These are phyloP conservation scores for Ramaria sp. DNA, from an alignment of 768 basidiomycete species.

Conservation along the genomic window DNA sequence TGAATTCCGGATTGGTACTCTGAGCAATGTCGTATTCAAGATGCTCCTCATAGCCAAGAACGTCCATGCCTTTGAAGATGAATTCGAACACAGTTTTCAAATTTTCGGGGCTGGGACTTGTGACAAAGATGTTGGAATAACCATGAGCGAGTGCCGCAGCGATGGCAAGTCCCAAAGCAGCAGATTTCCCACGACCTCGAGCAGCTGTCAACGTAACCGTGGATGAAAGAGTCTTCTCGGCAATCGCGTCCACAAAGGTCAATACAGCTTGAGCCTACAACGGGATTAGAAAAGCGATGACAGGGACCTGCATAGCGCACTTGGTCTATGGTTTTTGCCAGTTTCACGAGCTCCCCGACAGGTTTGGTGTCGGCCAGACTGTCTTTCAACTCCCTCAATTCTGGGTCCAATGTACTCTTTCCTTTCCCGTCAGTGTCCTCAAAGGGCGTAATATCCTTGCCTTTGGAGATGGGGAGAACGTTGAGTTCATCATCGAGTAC, in stretches of 20 bases:
- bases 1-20: conserved; percentile 89
- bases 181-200: conserved; percentile 93
- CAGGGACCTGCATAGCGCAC: conserved; percentile 22
- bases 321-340: conserved; percentile 89
- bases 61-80: conserved; percentile 93
- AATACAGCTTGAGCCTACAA: conserved; percentile 67
- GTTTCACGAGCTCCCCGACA: conserved; percentile 78
- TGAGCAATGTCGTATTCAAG: conserved; percentile 95
- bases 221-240: conserved; percentile 86
- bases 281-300: not conserved
- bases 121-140: conserved; percentile 97
- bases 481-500: conserved; percentile 97
- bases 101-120: conserved; percentile 95
- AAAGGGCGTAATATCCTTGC: conserved; percentile 79
- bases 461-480: conserved; percentile 89
- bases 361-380: conserved; percentile 75
- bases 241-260: conserved; percentile 89
- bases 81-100: conserved; percentile 97
- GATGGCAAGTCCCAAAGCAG: conserved; percentile 90
- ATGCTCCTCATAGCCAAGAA: conserved; percentile 92
- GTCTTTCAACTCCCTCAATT: conserved; percentile 70
- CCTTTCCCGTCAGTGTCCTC: conserved; percentile 32
- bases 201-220: conserved; percentile 93
- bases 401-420: conserved; percentile 40
- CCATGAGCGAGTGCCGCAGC: conserved; percentile 88